These are phyloP conservation scores for Talaromyces sp. DNA, from an alignment of 2,329 filamentous ascomycete genomes.

Conservation along the genomic window DNA sequence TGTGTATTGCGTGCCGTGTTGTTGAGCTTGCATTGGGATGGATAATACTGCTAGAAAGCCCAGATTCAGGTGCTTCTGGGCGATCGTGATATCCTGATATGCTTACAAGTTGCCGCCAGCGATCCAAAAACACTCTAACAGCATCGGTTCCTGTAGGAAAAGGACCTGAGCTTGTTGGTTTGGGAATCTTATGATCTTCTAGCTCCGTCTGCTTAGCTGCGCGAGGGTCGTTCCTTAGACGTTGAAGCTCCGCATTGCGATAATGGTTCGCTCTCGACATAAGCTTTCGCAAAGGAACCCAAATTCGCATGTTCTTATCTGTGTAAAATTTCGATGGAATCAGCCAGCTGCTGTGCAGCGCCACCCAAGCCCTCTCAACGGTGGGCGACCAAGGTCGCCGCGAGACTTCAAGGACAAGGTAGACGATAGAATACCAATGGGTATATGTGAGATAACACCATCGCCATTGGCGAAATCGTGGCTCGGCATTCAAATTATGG, in stretches of 20 bases:
- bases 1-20: not conserved
- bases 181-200: not conserved
- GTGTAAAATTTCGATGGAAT: conserved; percentile 27
- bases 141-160: conserved; percentile 15
- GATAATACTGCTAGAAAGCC: not conserved
- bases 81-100: not conserved
- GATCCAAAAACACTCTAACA: conserved; percentile 18
- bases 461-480: conserved; percentile 46
- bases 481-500: conserved; percentile 29
- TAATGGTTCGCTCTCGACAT: conserved; percentile 25
- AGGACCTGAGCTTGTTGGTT: conserved; percentile 24
- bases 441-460: conserved; percentile 57
- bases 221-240: conserved; percentile 22
- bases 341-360: conserved; percentile 39
- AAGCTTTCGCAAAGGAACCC: conserved; percentile 29
- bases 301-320: conserved; percentile 27
- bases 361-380: conserved; percentile 44
- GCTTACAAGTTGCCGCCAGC: conserved; percentile 25
- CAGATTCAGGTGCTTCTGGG: not conserved
- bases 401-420: conserved; percentile 44
- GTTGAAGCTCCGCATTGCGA: conserved; percentile 25
- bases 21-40: not conserved
- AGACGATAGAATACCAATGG: conserved; percentile 55
- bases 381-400: conserved; percentile 42
- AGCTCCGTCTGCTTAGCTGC: conserved; percentile 10